Base-by-base conservation (phyloP, 345 rosid genomes). In the Melastoma malabathricum region DNA sequence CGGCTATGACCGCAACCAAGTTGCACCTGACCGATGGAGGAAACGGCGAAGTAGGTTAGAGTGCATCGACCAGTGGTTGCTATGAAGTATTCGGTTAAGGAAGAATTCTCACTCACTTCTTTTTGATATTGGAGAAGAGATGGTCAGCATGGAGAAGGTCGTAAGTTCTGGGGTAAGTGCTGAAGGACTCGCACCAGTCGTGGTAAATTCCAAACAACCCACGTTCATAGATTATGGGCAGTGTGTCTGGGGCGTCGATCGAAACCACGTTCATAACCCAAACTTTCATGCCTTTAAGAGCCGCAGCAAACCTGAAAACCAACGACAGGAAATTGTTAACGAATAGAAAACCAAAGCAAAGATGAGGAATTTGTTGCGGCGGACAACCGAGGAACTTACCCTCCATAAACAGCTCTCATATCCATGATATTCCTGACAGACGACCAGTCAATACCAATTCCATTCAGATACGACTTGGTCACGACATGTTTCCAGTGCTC, bases 231-330 rank as follows among this genome's bases (percentile, higher is more conserved):
- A 92, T 88, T 57, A 92, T 68, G 48, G 98, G 95, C 4, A 87
- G 77, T 9, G 98, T 87, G 72, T 92, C 98, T 18, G 95, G 84
- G 10, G 97, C 81, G 61, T 87, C 90, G 18, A 84, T 49, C 2
- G 95, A 60, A 55, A 92, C 81, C 60, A 87, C 94, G 68, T 92
- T 92, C 94, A 92, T 84, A 55, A 92, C 98, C 98, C 97, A 92
- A 31, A 87, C 65, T 3, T 73, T 79, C 60, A 87, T 2, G 18
- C 84, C 90, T 82, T 65, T 87, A 58, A 92, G 60, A 56, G 97
- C 97, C 3, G 95, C 94, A 34, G 90, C 97, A 54, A 92, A 84
- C 54, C 98, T 92, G 85, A 67, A 64, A 52, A 53, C 39, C 63
- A 64, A 71, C 46, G 16, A 3, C 25, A 18, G 16, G 50, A 46